Evolutionary conservation across 192 early-diverging fungal species (phyloP).

Genomic region (Ramicandelaber brevisporus): DNA sequence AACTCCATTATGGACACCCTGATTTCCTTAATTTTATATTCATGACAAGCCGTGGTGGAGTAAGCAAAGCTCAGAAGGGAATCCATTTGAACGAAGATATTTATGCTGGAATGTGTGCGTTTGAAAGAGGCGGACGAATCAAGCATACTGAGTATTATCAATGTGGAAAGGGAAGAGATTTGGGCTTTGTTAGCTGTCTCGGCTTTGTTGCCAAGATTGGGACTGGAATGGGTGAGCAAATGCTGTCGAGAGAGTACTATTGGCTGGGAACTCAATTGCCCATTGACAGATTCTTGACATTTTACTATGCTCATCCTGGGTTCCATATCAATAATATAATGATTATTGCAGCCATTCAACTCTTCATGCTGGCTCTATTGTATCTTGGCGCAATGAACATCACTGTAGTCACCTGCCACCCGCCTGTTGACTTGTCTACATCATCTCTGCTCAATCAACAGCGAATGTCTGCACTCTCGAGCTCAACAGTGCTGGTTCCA

Average conservation of each 20-base stretch:
- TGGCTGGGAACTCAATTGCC: constrained; percentile 65
- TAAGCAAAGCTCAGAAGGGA: constrained; percentile 72
- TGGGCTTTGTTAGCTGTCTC: constrained; percentile 69
- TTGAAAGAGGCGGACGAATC: constrained; percentile 59
- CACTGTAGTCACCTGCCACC: constrained; percentile 28
- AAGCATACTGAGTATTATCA: constrained; percentile 82
- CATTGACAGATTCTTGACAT: constrained; percentile 62
- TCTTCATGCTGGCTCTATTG: constrained; percentile 55
- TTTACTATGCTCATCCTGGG: constrained; percentile 71
- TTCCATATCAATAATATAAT: constrained; percentile 80
- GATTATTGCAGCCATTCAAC: constrained; percentile 54
- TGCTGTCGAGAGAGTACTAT: constrained; percentile 81
- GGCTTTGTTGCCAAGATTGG: constrained; percentile 79
- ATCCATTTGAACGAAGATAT: constrained; percentile 82
- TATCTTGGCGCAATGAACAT: constrained; percentile 46
- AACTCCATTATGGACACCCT: constrained; percentile 70
- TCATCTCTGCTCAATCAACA: no score
- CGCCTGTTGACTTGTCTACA: constrained; percentile 29
- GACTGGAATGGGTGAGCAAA: constrained; percentile 82
- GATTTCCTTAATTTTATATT: constrained; percentile 74
- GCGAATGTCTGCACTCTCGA: no score
- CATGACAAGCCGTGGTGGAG: constrained; percentile 68
- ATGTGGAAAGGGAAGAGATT: constrained; percentile 74
- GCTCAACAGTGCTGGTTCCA: constrained; percentile 15
- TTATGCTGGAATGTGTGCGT: constrained; percentile 76